Percentiles rank a stretch among this genome's conserved stretches.
Evolutionary conservation across 768 basidiomycete species (phyloP).

Genomic region (Roridomyces roridus): DNA sequence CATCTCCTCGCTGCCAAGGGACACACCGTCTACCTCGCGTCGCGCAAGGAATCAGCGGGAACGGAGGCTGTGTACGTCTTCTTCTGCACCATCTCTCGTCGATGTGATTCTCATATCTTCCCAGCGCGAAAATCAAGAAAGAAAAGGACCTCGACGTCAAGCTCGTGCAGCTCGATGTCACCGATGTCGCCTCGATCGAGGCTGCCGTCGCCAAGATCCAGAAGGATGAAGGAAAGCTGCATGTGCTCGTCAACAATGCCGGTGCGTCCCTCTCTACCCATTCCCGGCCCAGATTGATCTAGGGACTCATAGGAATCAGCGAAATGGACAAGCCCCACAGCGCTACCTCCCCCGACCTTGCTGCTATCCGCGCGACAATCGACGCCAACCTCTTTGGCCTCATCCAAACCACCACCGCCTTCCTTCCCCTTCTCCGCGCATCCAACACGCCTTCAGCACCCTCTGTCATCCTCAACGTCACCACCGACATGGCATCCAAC

Average conservation of each 20-base stretch:
- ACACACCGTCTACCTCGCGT: constrained; percentile 47
- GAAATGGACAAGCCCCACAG: constrained; percentile 39
- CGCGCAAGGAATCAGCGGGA: constrained; percentile 46
- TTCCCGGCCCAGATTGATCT: too few relatives aligned
- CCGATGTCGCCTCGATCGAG: constrained; percentile 38
- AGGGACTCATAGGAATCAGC: constrained; percentile 35
- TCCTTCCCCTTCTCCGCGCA: constrained; percentile 47
- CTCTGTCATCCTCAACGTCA: constrained; percentile 47
- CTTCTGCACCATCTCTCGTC: background rate
- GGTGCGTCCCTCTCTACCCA: constrained; percentile 30
- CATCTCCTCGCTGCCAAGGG: constrained; percentile 47
- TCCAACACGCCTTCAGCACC: constrained; percentile 24
- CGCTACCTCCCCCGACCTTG: constrained; percentile 39
- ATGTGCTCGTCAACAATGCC: constrained; percentile 54
- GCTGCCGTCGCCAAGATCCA: constrained; percentile 43
- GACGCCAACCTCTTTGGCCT: constrained; percentile 52
- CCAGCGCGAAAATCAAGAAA: constrained; percentile 35
- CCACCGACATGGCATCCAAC: constrained; percentile 52
- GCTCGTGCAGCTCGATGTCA: constrained; percentile 46
- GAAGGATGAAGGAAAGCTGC: constrained; percentile 45
- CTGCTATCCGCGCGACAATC: constrained; percentile 39
- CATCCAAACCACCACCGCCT: constrained; percentile 46
- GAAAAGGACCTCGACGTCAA: constrained; percentile 33
- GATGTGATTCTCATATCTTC: background rate
- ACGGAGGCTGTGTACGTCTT: constrained; percentile 45